Percentiles rank a stretch among this genome's conserved stretches.
These are phyloP conservation scores for Canavalia gladiata DNA, from an alignment of 306 rosid species.

Conservation along the genomic window DNA sequence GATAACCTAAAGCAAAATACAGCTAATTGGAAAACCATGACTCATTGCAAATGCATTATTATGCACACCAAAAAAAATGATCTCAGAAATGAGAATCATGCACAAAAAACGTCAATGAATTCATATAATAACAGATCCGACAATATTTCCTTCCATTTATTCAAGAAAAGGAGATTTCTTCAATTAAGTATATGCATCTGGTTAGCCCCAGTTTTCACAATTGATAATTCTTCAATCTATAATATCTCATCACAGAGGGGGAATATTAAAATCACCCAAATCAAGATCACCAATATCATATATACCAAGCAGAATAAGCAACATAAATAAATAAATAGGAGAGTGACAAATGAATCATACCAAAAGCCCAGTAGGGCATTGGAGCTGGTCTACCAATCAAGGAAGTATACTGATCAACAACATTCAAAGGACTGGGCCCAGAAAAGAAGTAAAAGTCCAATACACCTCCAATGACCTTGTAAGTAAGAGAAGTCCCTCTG, in stretches of 20 bases:
- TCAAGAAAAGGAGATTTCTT: neutral
- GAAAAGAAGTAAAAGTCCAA: slow-evolving; percentile 94
- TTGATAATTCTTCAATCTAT: slow-evolving; percentile 7
- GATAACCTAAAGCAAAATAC: slow-evolving; percentile 18
- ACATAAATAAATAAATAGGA: neutral
- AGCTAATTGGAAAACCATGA: slow-evolving; percentile 24
- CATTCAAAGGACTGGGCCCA: slow-evolving; percentile 82
- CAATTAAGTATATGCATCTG: neutral
- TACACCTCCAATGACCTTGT: slow-evolving; percentile 90
- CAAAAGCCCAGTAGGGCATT: slow-evolving; percentile 99
- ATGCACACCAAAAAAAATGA: slow-evolving; percentile 19
- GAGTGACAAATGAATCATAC: slow-evolving; percentile 56
- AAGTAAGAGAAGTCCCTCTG: slow-evolving; percentile 77
- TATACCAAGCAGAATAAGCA: neutral
- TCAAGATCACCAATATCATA: neutral
- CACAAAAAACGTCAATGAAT: slow-evolving; percentile 24
- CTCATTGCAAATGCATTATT: slow-evolving; percentile 35
- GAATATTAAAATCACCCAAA: slow-evolving; percentile 19
- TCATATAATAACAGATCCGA: slow-evolving; percentile 32
- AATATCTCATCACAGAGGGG: slow-evolving; percentile 6
- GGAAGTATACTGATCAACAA: slow-evolving; percentile 92
- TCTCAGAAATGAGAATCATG: neutral
- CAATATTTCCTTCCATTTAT: neutral
- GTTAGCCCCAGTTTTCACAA: slow-evolving; percentile 7
- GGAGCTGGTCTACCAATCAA: slow-evolving; percentile 95